A percentile compares a stretch with the other conserved stretches of the same genome.
phyloP scores from a whole-genome alignment of 2,329 filamentous ascomycete genomes.

The Colletotrichum ledebouriae region DNA sequence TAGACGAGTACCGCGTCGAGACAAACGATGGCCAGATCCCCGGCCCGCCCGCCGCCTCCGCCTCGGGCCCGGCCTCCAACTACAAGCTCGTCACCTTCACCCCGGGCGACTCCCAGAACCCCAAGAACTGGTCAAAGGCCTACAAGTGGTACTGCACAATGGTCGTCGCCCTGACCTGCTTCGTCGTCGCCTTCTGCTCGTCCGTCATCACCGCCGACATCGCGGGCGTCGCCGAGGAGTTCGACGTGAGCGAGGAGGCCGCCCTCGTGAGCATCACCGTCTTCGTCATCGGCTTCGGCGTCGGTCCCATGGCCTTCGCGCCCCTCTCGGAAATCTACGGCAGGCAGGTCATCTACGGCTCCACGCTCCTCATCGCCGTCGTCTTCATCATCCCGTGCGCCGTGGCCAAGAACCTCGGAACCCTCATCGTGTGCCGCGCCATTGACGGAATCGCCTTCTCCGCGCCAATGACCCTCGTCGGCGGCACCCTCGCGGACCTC shows the following conservation, averaged over 20 bases:
- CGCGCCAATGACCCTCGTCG: constrained; percentile 88
- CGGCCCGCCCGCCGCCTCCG: constrained; percentile 48
- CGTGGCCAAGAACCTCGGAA: constrained; percentile 80
- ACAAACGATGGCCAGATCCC: constrained; percentile 73
- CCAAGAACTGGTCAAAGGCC: constrained; percentile 86
- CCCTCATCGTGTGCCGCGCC: constrained; percentile 80
- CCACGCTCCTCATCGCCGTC: constrained; percentile 77
- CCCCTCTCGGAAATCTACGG: constrained; percentile 83
- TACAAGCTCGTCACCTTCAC: constrained; percentile 75
- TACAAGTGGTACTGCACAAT: constrained; percentile 90
- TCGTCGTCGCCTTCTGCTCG: constrained; percentile 79
- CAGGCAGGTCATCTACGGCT: constrained; percentile 76
- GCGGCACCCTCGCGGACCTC: constrained; percentile 85
- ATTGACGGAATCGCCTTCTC: constrained; percentile 89
- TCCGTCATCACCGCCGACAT: constrained; percentile 85
- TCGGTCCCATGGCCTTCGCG: constrained; percentile 85
- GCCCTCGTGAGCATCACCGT: constrained; percentile 79
- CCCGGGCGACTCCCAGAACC: constrained; percentile 79
- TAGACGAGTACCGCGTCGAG: constrained; percentile 77
- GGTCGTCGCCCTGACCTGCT: constrained; percentile 82
- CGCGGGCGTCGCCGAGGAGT: constrained; percentile 71
- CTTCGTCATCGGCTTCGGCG: constrained; percentile 85
- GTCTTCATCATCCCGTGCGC: constrained; percentile 87
- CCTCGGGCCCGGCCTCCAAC: constrained; percentile 42
- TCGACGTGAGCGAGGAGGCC: constrained; percentile 79